These are phyloP conservation scores for Phytophthora litchii DNA, from an alignment of 352 stramenopile genomes.

Conservation along the genomic window DNA sequence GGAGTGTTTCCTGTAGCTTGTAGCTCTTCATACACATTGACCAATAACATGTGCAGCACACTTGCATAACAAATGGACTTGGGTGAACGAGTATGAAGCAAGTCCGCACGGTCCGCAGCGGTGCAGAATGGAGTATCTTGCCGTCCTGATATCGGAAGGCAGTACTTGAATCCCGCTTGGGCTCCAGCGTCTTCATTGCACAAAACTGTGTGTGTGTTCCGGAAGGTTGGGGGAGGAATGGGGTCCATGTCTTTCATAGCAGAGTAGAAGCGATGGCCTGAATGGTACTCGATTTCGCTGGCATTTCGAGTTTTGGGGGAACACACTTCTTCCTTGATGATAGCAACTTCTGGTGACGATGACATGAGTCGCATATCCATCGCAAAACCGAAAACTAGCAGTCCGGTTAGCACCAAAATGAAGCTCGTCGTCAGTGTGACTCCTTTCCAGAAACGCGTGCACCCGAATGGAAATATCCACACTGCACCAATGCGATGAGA, in stretches of 20 bases:
- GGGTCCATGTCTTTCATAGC: slow-evolving; percentile 13
- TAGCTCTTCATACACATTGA: slow-evolving; percentile 60
- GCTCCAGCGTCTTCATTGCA: slow-evolving; percentile 20
- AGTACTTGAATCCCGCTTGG: slow-evolving; percentile 30
- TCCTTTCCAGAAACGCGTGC: not conserved
- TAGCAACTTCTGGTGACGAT: slow-evolving; percentile 1
- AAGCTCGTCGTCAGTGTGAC: slow-evolving; percentile 6
- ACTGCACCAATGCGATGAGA: not conserved
- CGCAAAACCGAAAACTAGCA: slow-evolving; percentile 7
- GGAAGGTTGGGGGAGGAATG: slow-evolving; percentile 25
- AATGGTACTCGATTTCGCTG: slow-evolving; percentile 19
- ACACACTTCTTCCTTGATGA: slow-evolving; percentile 12
- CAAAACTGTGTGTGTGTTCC: slow-evolving; percentile 13
- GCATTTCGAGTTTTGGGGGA: slow-evolving; percentile 8
- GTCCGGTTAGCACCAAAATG: slow-evolving; percentile 4
- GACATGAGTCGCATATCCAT: slow-evolving; percentile 11
- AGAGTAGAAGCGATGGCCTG: slow-evolving; percentile 29
- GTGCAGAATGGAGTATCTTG: slow-evolving; percentile 55
- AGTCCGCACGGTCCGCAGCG: slow-evolving; percentile 46
- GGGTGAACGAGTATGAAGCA: slow-evolving; percentile 31
- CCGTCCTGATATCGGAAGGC: slow-evolving; percentile 52
- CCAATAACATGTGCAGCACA: slow-evolving; percentile 57
- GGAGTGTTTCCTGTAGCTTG: slow-evolving; percentile 28
- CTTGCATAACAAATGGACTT: slow-evolving; percentile 53
- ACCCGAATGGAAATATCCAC: not conserved